A percentile compares a stretch with the other conserved stretches of the same genome.
Conservation (phyloP, 768 basidiomycete genomes). For the Lactarius indigo region DNA sequence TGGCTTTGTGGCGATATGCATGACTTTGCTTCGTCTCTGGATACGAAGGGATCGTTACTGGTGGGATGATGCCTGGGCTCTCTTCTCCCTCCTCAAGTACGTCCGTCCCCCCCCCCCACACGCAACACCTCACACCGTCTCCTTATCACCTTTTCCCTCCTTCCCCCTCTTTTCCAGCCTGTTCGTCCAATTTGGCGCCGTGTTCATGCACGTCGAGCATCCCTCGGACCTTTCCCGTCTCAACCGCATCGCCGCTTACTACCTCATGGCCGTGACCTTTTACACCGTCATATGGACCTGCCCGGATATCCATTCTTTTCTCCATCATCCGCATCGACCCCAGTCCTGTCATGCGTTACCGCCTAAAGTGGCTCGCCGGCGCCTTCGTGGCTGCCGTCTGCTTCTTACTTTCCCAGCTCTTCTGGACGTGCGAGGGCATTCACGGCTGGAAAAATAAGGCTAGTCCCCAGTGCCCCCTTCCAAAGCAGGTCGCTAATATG, state of each 20-base stretch:
- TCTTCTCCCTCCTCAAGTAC: constrained; percentile 28
- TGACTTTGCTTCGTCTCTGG: constrained; percentile 27
- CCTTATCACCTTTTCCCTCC: not conserved
- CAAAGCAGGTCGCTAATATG: constrained; percentile 45
- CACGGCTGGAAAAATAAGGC: constrained; percentile 38
- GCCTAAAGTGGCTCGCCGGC: constrained; percentile 23
- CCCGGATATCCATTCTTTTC: constrained; percentile 51
- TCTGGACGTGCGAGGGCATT: constrained; percentile 42
- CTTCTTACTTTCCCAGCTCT: constrained; percentile 43
- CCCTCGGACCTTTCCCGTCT: constrained; percentile 23
- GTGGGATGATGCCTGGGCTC: constrained; percentile 31
- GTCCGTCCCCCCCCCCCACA: too few species aligned
- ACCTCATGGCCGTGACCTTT: constrained; percentile 31
- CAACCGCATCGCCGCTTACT: constrained; percentile 29
- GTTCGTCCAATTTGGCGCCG: constrained; percentile 27
- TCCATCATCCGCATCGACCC: constrained; percentile 53
- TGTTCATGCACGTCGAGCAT: constrained; percentile 30
- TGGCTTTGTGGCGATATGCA: constrained; percentile 28
- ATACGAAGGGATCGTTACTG: constrained; percentile 29
- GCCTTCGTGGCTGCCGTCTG: constrained; percentile 34
- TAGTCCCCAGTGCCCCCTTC: constrained; percentile 42
- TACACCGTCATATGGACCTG: constrained; percentile 31
- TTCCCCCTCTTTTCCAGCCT: constrained; percentile 10
- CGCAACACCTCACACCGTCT: not conserved
- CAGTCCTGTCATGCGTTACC: constrained; percentile 25